Percentiles rank a stretch among this genome's conserved stretches.
phyloP scores from a whole-genome alignment of 352 stramenopile species.

The Globisporangium lucens region DNA sequence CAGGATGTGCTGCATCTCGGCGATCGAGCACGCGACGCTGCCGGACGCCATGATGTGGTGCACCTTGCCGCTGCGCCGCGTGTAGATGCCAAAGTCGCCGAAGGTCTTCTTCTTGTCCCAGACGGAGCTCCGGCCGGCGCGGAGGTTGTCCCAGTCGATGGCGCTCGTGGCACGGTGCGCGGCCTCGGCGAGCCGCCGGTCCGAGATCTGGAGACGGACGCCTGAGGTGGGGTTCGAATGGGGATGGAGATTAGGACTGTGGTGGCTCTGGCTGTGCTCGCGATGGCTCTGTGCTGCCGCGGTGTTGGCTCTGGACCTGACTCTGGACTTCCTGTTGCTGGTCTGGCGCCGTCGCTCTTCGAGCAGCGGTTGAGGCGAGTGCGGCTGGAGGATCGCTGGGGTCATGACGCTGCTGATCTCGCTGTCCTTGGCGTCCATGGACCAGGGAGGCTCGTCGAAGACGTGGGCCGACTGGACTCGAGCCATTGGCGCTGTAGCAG shows the following conservation, averaged over 20 bases:
- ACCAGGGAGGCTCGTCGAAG: background rate
- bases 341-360: slow-evolving; percentile 1
- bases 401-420: background rate
- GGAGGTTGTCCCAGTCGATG: slow-evolving; percentile 20
- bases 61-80: slow-evolving; percentile 15
- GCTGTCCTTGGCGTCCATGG: background rate
- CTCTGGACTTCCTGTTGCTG: background rate
- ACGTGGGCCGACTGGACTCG: background rate
- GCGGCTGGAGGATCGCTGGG: slow-evolving; percentile 7
- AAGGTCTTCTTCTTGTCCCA: slow-evolving; percentile 20
- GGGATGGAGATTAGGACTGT: too few relatives aligned
- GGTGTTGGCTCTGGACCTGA: background rate
- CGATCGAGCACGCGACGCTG: slow-evolving; percentile 33
- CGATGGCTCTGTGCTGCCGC: background rate
- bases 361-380: slow-evolving; percentile 9
- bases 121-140: slow-evolving; percentile 15
- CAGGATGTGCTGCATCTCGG: slow-evolving; percentile 28
- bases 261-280: background rate
- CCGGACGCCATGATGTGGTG: slow-evolving; percentile 18
- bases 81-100: slow-evolving; percentile 22
- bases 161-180: background rate
- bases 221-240: background rate
- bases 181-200: slow-evolving; percentile 1
- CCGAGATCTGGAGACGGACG: slow-evolving; percentile 11
- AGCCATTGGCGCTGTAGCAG: background rate